A percentile compares a stretch with the other conserved stretches of the same genome.
These are phyloP conservation scores for Pseudopyricularia cyperi DNA, from an alignment of 2,329 filamentous ascomycete genomes.

Conservation along the genomic window DNA sequence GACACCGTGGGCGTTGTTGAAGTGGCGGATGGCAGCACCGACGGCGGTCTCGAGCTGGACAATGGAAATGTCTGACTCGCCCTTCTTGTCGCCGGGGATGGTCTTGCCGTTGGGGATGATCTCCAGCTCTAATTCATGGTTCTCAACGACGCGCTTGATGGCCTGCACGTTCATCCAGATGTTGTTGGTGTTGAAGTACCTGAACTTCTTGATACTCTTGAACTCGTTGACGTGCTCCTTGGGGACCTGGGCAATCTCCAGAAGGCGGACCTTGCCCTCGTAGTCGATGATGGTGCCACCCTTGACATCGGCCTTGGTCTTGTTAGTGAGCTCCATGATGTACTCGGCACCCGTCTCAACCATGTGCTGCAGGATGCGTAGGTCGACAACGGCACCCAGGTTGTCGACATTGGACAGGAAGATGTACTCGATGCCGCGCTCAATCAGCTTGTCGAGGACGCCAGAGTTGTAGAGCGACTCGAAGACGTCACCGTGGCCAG, in stretches of 20 bases:
- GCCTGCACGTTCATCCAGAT: slow-evolving; percentile 98
- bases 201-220: slow-evolving; percentile 99
- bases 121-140: slow-evolving; percentile 97
- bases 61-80: slow-evolving; percentile 94
- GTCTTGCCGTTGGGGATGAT: slow-evolving; percentile 99
- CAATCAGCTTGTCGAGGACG: slow-evolving; percentile 89
- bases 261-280: slow-evolving; percentile 88
- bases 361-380: slow-evolving; percentile 99
- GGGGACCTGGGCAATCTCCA: slow-evolving; percentile 97
- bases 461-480: slow-evolving; percentile 99
- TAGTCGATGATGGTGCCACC: slow-evolving; percentile 99
- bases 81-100: slow-evolving; percentile 98
- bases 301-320: slow-evolving; percentile 99
- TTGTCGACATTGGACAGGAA: slow-evolving; percentile 99
- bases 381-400: slow-evolving; percentile 91
- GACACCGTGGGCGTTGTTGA: slow-evolving; percentile 96
- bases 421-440: slow-evolving; percentile 90
- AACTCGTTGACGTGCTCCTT: slow-evolving; percentile 99
- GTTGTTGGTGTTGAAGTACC: slow-evolving; percentile 99
- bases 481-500: slow-evolving; percentile 95
- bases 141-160: slow-evolving; percentile 97
- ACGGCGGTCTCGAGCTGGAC: slow-evolving; percentile 98
- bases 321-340: slow-evolving; percentile 99
- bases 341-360: slow-evolving; percentile 94
- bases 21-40: slow-evolving; percentile 96